Conservation (phyloP, 75 land plant species). For the Picea glauca region DNA sequence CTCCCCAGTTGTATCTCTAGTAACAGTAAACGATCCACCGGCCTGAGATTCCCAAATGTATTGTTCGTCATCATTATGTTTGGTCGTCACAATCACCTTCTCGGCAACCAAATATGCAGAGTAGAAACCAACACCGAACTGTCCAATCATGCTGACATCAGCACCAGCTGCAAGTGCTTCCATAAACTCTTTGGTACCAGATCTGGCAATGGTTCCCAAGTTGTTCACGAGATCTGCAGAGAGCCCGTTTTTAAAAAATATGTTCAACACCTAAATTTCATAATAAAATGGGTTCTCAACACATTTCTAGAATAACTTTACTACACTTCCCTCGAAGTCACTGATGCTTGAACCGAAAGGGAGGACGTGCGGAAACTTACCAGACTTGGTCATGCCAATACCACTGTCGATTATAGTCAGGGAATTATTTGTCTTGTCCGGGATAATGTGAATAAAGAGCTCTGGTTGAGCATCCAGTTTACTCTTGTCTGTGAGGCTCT, state of each 20-base stretch:
- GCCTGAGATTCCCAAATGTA: conserved; percentile 80
- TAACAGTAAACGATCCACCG: conserved; percentile 53
- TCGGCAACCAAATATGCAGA: conserved; percentile 71
- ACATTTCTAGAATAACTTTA: too few species aligned
- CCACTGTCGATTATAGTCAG: conserved; percentile 78
- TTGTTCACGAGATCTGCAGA: conserved; percentile 65
- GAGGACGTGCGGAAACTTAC: background rate
- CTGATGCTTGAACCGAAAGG: too few species aligned
- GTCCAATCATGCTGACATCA: conserved; percentile 82
- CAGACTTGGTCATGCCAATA: conserved; percentile 65
- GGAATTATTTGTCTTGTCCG: conserved; percentile 75
- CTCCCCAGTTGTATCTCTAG: conserved; percentile 58
- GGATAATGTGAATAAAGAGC: conserved; percentile 30
- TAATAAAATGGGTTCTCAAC: too few species aligned
- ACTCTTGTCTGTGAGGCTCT: conserved; percentile 71
- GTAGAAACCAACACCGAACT: conserved; percentile 75
- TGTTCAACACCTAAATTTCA: too few species aligned
- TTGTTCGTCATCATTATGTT: conserved; percentile 76
- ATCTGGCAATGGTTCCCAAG: conserved; percentile 68
- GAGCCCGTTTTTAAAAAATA: too few species aligned
- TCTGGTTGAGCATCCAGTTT: conserved; percentile 59
- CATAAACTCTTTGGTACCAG: conserved; percentile 83
- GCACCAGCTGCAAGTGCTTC: conserved; percentile 78
- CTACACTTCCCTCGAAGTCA: too few species aligned
- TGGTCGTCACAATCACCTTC: conserved; percentile 49